Evolutionary conservation across 345 rosid species (phyloP).

Genomic region (Capsella bursapastoris): DNA sequence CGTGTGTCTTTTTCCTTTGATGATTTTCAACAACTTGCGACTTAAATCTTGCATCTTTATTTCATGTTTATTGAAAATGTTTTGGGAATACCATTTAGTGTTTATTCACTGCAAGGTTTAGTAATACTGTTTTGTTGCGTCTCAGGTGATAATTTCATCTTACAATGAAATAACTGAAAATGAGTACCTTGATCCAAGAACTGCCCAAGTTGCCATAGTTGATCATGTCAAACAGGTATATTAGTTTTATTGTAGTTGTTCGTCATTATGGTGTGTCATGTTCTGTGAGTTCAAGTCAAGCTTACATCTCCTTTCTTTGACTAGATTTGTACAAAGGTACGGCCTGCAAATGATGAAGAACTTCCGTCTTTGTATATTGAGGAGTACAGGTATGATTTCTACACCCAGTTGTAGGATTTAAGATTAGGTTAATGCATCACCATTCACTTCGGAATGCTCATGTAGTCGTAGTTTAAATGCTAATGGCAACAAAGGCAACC

Average conservation of each 20-base stretch:
- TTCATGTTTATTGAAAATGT: background rate
- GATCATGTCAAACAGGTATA: conserved; percentile 95
- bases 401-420: conserved; percentile 23
- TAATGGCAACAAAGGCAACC: conserved; percentile 9
- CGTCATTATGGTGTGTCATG: background rate
- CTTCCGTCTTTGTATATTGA: conserved; percentile 85
- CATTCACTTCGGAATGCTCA: conserved; percentile 6
- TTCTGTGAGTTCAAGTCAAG: conserved; percentile 4
- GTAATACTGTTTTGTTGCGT: conserved; percentile 16
- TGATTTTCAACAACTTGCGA: conserved; percentile 4
- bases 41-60: conserved; percentile 9
- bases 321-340: conserved; percentile 89
- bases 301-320: conserved; percentile 6
- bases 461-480: conserved; percentile 13
- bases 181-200: conserved; percentile 90
- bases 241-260: background rate
- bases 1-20: background rate
- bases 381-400: conserved; percentile 70
- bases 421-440: conserved; percentile 15
- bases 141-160: conserved; percentile 72
- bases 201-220: conserved; percentile 83
- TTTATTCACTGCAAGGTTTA: conserved; percentile 2
- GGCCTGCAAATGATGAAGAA: conserved; percentile 94
- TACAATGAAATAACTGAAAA: conserved; percentile 66
- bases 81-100: conserved; percentile 2